Conservation (phyloP, 176 grass and related monocot genomes). For the Pontederia paniculata region DNA sequence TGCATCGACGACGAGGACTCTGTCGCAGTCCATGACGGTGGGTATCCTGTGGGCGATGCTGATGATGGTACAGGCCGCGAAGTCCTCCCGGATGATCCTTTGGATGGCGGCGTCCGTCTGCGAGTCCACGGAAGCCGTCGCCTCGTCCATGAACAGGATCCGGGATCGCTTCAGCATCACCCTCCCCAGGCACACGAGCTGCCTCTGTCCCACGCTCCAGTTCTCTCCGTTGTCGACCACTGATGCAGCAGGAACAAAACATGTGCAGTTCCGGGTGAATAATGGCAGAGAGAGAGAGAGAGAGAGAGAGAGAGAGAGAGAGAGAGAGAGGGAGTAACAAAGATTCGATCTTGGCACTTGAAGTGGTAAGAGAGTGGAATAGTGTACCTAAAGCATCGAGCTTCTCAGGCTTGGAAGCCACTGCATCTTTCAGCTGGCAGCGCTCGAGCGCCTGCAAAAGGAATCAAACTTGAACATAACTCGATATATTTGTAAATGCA, state of each 20-base stretch:
- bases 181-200: conserved; percentile 74
- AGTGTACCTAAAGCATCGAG: conserved; percentile 80
- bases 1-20: conserved; percentile 87
- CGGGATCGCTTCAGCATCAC: conserved; percentile 88
- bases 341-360: no score
- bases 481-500: no score
- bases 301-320: no score
- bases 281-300: no score
- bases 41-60: conserved; percentile 99
- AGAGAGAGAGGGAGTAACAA: no score
- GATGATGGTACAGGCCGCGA: conserved; percentile 80
- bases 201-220: conserved; percentile 93
- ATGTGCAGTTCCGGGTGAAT: no score
- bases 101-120: conserved; percentile 96
- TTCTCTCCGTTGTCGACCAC: conserved; percentile 97
- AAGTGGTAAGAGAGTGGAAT: no score
- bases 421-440: conserved; percentile 84
- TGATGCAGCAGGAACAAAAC: conserved; percentile 11
- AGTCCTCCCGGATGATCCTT: conserved; percentile 89
- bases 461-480: neutral
- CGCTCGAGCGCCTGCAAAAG: conserved; percentile 63
- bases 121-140: conserved; percentile 92
- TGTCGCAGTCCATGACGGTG: conserved; percentile 91
- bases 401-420: conserved; percentile 73
- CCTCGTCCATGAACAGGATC: conserved; percentile 97